phyloP scores from a whole-genome alignment of 495 filamentous ascomycete genomes.

The Neurospora cerealis region DNA sequence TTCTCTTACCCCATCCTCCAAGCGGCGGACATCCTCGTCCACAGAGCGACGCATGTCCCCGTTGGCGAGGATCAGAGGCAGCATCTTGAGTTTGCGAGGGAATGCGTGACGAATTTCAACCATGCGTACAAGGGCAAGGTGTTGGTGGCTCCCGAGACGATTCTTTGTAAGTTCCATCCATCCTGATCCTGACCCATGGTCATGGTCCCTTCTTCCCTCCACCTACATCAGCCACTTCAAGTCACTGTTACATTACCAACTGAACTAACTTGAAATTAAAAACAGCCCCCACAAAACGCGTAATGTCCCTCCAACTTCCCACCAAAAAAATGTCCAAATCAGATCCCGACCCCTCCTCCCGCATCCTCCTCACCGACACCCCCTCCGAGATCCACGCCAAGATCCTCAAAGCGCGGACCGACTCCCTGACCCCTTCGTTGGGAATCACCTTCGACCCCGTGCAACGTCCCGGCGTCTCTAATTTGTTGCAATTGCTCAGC shows the following conservation, averaged over 20 bases:
- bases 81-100: conserved; percentile 84
- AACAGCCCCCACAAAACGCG: conserved; percentile 52
- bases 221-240: too few species aligned
- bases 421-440: conserved; percentile 36
- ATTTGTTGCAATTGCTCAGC: conserved; percentile 67
- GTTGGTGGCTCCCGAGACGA: conserved; percentile 52
- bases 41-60: conserved; percentile 86
- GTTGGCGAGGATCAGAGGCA: conserved; percentile 90
- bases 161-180: conserved; percentile 51
- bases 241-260: background rate
- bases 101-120: conserved; percentile 80
- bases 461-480: conserved; percentile 70
- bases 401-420: conserved; percentile 67
- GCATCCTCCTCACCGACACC: conserved; percentile 72
- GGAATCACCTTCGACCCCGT: conserved; percentile 60
- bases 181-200: background rate
- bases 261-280: background rate
- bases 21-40: conserved; percentile 86
- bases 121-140: conserved; percentile 55
- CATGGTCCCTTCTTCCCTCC: background rate
- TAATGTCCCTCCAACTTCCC: conserved; percentile 82
- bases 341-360: conserved; percentile 52
- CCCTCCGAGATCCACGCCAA: conserved; percentile 51
- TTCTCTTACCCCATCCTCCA: conserved; percentile 96
- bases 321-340: conserved; percentile 90